Conservation (phyloP, 83 land plant genomes). For the Thuja plicata region DNA sequence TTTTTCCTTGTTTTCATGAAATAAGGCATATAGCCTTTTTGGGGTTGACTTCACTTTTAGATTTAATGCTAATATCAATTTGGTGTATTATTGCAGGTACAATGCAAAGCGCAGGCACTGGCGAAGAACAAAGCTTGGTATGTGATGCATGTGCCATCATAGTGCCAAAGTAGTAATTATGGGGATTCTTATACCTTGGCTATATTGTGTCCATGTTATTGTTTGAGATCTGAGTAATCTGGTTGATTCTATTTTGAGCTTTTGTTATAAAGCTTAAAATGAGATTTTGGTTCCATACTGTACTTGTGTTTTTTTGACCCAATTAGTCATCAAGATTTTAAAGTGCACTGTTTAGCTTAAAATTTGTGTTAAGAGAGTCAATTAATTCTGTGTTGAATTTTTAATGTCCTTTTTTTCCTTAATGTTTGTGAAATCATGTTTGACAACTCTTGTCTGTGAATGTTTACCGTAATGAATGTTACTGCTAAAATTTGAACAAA, state of each 20-base stretch:
- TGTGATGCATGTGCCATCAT: neutral
- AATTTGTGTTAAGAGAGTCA: too few species aligned
- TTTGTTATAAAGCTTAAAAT: neutral
- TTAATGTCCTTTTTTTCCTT: too few species aligned
- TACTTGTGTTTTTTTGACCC: neutral
- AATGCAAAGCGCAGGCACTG: conserved; percentile 62
- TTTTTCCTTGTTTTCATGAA: too few species aligned
- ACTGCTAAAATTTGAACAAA: too few species aligned
- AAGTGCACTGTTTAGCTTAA: too few species aligned
- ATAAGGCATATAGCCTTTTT: too few species aligned
- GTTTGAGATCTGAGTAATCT: neutral
- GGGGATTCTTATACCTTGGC: neutral
- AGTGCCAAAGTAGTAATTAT: neutral
- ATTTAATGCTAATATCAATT: neutral
- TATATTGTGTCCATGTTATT: neutral
- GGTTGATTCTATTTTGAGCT: neutral
- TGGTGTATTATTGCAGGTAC: conserved; percentile 33
- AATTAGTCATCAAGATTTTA: too few species aligned
- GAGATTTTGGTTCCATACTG: neutral
- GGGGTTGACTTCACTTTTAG: neutral
- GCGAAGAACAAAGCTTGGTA: conserved; percentile 48
- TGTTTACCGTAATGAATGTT: too few species aligned
- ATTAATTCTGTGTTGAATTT: too few species aligned
- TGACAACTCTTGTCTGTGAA: too few species aligned
- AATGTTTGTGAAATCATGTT: too few species aligned